Evolutionary conservation across 352 stramenopile species (phyloP).

Genomic region (Thalassiosira sp.): DNA sequence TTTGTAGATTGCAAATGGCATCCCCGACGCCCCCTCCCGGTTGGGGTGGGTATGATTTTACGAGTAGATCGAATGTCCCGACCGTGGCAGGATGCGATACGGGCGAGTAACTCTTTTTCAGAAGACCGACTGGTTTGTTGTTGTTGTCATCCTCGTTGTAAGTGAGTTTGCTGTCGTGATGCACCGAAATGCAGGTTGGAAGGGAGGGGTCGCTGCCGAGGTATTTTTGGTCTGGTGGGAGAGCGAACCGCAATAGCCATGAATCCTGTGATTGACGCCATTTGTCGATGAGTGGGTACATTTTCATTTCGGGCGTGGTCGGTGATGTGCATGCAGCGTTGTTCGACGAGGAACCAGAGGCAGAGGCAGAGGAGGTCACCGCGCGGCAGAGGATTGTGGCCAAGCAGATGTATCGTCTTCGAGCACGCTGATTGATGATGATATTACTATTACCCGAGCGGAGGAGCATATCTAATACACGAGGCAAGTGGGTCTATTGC

Average conservation of each 20-base stretch:
- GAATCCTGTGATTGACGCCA: constrained; percentile 25
- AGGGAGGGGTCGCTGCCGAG: constrained; percentile 13
- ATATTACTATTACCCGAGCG: no score
- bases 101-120: constrained; percentile 54
- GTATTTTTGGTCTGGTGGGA: constrained; percentile 11
- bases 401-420: no score
- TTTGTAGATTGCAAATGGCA: constrained; percentile 33
- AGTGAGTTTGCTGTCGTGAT: constrained; percentile 15
- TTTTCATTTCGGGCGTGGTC: no score
- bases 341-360: no score
- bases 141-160: not conserved
- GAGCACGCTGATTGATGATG: no score
- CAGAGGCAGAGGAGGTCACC: no score
- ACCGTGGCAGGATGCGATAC: constrained; percentile 27
- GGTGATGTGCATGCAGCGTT: no score
- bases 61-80: constrained; percentile 44
- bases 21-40: constrained; percentile 42
- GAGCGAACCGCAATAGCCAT: constrained; percentile 22
- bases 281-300: constrained; percentile 14
- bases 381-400: no score
- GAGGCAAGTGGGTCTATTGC: no score
- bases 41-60: constrained; percentile 44
- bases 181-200: constrained; percentile 44
- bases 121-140: not conserved
- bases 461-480: no score